Evolutionary conservation across 225 moss, liverwort and hornwort genomes (phyloP).

Genomic region (Marchantia polymorpha): DNA sequence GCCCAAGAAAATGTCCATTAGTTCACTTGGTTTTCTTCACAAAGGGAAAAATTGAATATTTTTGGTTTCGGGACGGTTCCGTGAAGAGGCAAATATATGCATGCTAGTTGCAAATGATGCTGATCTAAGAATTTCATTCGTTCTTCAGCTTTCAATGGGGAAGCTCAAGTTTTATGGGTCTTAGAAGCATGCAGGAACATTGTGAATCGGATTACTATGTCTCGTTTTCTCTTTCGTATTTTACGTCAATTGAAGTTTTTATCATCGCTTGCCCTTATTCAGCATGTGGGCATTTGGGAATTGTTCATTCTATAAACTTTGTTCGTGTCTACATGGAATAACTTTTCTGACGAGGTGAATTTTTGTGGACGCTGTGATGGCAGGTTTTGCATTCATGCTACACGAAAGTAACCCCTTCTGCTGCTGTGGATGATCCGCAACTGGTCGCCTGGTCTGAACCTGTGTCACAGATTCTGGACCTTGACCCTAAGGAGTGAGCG

Average conservation of each 20-base stretch:
- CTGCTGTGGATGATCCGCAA: conserved; percentile 69
- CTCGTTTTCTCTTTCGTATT: too few species aligned
- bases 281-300: not conserved
- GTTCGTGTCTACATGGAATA: not conserved
- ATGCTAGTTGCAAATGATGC: too few species aligned
- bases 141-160: too few species aligned
- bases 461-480: conserved; percentile 73
- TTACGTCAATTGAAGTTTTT: too few species aligned
- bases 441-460: conserved; percentile 89
- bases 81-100: not conserved
- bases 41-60: not conserved
- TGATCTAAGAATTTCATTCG: too few species aligned
- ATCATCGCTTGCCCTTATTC: too few species aligned
- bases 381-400: conserved; percentile 94
- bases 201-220: too few species aligned
- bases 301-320: not conserved
- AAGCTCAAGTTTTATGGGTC: too few species aligned
- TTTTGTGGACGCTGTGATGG: not conserved
- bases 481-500: conserved; percentile 82
- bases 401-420: conserved; percentile 73
- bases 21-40: not conserved
- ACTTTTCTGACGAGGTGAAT: not conserved
- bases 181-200: too few species aligned
- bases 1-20: not conserved
- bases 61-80: not conserved